Base-by-base conservation (phyloP, 768 basidiomycete species). In the Baorangia bicolor region DNA sequence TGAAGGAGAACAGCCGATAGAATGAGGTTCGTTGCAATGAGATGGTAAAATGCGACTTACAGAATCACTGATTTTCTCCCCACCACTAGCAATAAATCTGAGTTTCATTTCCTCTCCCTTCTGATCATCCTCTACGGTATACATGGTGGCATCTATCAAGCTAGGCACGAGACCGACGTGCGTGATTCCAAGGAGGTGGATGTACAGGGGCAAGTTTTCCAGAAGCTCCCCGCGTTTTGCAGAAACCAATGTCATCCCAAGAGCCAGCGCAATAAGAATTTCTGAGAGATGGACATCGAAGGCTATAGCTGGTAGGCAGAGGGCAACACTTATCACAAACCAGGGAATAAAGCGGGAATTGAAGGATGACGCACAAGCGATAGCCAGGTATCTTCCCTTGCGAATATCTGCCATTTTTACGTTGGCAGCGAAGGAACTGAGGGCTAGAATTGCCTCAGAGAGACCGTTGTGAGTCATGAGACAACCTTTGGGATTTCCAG, bases 121-220 rank as follows among this genome's bases (percentile, higher is more conserved):
- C 44, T 69, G 71, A 23, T 61, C 59, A 52, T 65, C 64, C 41
- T 72, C 61, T 12, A 63, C 53, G n/a, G 66, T 49, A 46, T 60
- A 59, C 64, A 81, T 65, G 12, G 77, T 78, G 4, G 78, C 81
- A 58, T 81, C 81, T 44, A 81, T 79, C 57, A 81, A 63, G 61
- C 80, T 80, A 6, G 80, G 80, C 18, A 81, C 81, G 37, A 81
- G 77, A 8, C 78, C 79, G 39, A 81, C 63, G 59, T 81, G 80
- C 3, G 81, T 81, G 25, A 81, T 69, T 5, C 68, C 72, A 49
- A 80, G 74, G 51, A 74, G 67, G 23, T 59, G 61, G 14, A 76
- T 72, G 20, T 79, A 73, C 42, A 74, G 65, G 40, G 78, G 72
- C 16, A 81, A 68, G 28, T 81, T 68, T 59, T 78, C 76, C 23